These are phyloP conservation scores for Hygrocybe punicea DNA, from an alignment of 768 basidiomycete genomes.

Conservation along the genomic window DNA sequence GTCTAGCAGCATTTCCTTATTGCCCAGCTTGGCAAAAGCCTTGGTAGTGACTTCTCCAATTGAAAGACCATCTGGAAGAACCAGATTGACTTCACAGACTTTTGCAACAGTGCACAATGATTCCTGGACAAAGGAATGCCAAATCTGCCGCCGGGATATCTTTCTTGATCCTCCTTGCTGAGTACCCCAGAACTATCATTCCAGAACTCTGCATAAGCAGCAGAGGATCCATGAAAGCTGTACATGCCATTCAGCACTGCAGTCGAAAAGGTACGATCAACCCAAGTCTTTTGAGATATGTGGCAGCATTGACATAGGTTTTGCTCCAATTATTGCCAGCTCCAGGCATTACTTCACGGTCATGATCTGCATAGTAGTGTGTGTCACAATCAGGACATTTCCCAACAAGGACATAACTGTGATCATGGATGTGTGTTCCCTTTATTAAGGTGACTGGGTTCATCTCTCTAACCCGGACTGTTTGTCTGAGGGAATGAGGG, in stretches of 20 bases:
- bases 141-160: constrained; percentile 14
- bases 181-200: constrained; percentile 6
- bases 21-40: constrained; percentile 4
- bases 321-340: background rate
- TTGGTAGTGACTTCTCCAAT: constrained; percentile 5
- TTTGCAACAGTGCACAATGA: constrained; percentile 15
- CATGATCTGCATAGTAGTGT: constrained; percentile 21
- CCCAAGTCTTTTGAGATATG: constrained; percentile 13
- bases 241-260: constrained; percentile 16
- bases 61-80: constrained; percentile 3
- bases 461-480: background rate
- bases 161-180: background rate
- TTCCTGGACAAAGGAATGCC: constrained; percentile 22
- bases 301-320: constrained; percentile 10
- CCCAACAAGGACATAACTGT: constrained; percentile 12
- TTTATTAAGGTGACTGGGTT: background rate
- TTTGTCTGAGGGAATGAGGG: too few relatives aligned
- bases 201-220: constrained; percentile 15
- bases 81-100: background rate
- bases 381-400: constrained; percentile 13
- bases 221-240: constrained; percentile 18
- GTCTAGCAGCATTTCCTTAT: constrained; percentile 2
- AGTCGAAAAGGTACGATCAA: constrained; percentile 12
- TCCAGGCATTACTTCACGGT: constrained; percentile 1
- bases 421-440: background rate